Conservation (phyloP, 148 eudicot genomes). For the Mesembryanthemum crystallinum region DNA sequence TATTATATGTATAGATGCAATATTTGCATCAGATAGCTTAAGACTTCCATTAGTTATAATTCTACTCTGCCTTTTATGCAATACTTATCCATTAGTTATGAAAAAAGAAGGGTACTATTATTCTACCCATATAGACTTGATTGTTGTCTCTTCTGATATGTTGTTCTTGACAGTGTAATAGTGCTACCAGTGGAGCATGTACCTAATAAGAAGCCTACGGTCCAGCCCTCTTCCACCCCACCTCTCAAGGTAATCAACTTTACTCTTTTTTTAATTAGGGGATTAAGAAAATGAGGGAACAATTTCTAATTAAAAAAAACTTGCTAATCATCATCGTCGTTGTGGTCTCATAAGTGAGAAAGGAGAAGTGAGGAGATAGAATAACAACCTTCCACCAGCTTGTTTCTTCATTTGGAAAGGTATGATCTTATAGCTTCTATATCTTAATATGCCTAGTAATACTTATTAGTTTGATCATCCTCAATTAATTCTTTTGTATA, state of each 20-base stretch:
- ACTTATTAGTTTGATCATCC: too few relatives aligned
- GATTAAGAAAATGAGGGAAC: too few relatives aligned
- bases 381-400: conserved; percentile 67
- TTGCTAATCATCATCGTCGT: neutral
- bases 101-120: too few relatives aligned
- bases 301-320: too few relatives aligned
- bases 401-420: conserved; percentile 79
- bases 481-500: too few relatives aligned
- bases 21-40: too few relatives aligned
- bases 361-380: conserved; percentile 71
- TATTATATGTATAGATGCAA: too few relatives aligned
- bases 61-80: too few relatives aligned
- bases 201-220: conserved; percentile 66
- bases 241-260: conserved; percentile 67
- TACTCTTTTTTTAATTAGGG: neutral
- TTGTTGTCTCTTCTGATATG: neutral
- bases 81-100: too few relatives aligned
- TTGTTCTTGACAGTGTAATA: conserved; percentile 53
- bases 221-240: conserved; percentile 65
- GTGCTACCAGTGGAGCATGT: conserved; percentile 54
- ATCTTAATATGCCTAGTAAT: neutral
- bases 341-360: conserved; percentile 50
- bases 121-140: neutral
- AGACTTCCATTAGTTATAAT: too few relatives aligned
- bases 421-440: conserved; percentile 3